Percentiles rank a stretch among this genome's conserved stretches.
Conservation (phyloP, 345 rosid genomes). For the Citrus maxima region DNA sequence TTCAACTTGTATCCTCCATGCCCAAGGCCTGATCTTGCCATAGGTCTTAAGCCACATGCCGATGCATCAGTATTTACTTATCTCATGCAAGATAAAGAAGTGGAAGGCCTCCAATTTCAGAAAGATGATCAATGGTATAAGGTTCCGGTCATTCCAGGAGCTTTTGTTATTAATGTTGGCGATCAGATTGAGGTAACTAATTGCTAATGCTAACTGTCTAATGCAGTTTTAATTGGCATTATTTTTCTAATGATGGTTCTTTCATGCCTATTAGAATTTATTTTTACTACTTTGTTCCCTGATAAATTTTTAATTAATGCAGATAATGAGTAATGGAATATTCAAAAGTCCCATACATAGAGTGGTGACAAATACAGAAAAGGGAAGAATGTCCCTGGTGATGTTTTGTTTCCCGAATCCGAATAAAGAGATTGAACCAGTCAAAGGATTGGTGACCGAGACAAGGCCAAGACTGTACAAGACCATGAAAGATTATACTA, state of each 20-base stretch:
- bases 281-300: too few species aligned
- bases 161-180: constrained; percentile 52
- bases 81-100: constrained; percentile 51
- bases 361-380: constrained; percentile 47
- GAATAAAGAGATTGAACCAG: constrained; percentile 39
- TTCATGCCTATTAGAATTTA: too few species aligned
- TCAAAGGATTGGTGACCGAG: constrained; percentile 27
- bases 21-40: constrained; percentile 48
- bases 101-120: constrained; percentile 49
- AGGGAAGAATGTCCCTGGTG: constrained; percentile 47
- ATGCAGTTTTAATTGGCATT: too few species aligned
- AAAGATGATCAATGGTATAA: constrained; percentile 51
- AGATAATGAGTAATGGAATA: constrained; percentile 65
- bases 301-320: too few species aligned
- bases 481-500: constrained; percentile 41
- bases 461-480: constrained; percentile 46
- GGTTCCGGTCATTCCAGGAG: constrained; percentile 42
- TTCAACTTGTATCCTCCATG: constrained; percentile 64
- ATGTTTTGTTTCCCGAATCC: constrained; percentile 38
- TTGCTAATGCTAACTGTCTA: too few species aligned
- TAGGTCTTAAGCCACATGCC: constrained; percentile 57
- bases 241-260: too few species aligned
- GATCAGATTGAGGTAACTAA: constrained; percentile 51
- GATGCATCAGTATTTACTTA: constrained; percentile 60
- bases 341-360: constrained; percentile 52